Evolutionary conservation across 2,329 filamentous ascomycete genomes (phyloP).

Genomic region (Stemphylium beticola): DNA sequence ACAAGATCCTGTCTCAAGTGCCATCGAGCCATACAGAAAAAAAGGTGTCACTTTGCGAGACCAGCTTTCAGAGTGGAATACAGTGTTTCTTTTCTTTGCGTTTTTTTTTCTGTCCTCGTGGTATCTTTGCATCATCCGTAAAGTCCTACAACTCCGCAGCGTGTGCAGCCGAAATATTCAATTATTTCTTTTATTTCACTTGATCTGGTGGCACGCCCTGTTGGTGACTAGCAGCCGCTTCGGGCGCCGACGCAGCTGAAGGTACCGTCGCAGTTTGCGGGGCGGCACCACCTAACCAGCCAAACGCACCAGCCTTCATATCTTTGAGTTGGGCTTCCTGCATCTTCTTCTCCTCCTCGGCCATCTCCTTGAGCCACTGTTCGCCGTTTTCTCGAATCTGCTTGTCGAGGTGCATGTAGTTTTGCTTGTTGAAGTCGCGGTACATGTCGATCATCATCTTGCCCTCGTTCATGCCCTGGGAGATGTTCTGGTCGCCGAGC

Average conservation of each 20-base stretch:
- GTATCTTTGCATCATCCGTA: conserved; percentile 8
- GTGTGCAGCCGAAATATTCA: background rate
- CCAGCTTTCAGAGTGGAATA: conserved; percentile 12
- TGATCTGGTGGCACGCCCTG: conserved; percentile 17
- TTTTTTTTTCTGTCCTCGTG: background rate
- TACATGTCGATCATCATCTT: conserved; percentile 98
- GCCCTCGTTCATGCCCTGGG: conserved; percentile 82
- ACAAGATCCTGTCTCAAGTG: background rate
- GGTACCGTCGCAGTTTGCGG: conserved; percentile 20
- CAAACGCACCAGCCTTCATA: conserved; percentile 69
- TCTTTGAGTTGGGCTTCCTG: conserved; percentile 90
- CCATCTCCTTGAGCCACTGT: conserved; percentile 95
- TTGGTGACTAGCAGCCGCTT: conserved; percentile 24
- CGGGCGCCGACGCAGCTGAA: conserved; percentile 22
- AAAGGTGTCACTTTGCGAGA: no score
- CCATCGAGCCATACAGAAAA: no score
- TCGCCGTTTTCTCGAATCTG: conserved; percentile 93
- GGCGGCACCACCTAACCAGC: conserved; percentile 34
- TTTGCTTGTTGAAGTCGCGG: conserved; percentile 85
- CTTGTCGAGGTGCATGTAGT: conserved; percentile 87
- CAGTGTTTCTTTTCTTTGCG: background rate
- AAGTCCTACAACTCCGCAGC: conserved; percentile 6
- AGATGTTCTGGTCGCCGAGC: conserved; percentile 61
- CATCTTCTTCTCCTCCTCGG: conserved; percentile 82
- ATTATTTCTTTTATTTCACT: conserved; percentile 17